Base-by-base conservation (phyloP, 1,284 basidiomycete species). In the Somion occarium region DNA sequence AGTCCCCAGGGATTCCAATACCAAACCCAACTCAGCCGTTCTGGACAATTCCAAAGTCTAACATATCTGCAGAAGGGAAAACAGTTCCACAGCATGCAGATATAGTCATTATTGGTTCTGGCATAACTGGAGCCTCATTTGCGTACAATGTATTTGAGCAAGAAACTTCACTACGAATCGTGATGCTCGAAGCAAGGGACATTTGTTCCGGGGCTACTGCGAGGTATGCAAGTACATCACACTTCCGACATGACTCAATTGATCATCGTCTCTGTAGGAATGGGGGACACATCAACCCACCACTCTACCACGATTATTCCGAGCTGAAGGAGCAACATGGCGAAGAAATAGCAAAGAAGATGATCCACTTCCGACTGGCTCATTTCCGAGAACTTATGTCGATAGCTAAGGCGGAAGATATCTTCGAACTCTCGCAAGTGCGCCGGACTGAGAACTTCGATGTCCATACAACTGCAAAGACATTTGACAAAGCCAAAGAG, bases 161-260 rank as follows among this genome's bases (percentile, higher is more conserved):
- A 30, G 62, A 67, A n/a, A 61, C 59, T 12, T 55, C 57, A 3
- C 60, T 76, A 2, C 66, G 68, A 26, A 61, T 87, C 0, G 72
- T 84, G 7, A 82, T 88, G 75, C 71, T 88, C 12, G 85, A 88
- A 52, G 86, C 85, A 4, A 70, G 85, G 53, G 82, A 82, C 5
- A 72, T 73, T 0, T 88, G 86, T 57, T 84, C 82, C 0, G 86
- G 85, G 3, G 86, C 85, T 12, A 86, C 84, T 1, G 85, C 76
- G 39, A 74, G 84, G 84, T 83, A 48, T 38, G 70, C 48, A 34
- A 7, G 15, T 7, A 7, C 15, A 7, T 34, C 30, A 34, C 15
- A 7, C 30, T 34, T 34, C 7, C 30, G 30, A 34, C 30, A 15
- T 34, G 7, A 34, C 30, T 34, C 7, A 50, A 24, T 25, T 13